Percentiles rank a stretch among this genome's conserved stretches.
Evolutionary conservation across 2,329 filamentous ascomycete genomes (phyloP).

Genomic region (Pseudogymnoascus sp.): DNA sequence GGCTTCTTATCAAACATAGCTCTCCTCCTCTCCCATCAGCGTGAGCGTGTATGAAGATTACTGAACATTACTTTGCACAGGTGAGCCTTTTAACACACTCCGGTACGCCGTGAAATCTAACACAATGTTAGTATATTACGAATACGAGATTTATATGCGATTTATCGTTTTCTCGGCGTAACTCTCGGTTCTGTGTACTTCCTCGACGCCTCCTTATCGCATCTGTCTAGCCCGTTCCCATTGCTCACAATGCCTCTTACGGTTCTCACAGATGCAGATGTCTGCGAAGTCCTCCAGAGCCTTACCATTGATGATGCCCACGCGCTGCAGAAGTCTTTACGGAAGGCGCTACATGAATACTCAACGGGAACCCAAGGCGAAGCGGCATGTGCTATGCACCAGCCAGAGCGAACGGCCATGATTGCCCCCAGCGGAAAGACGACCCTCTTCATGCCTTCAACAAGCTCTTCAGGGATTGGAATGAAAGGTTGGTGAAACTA

Average conservation of each 20-base stretch:
- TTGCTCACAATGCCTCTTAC: conserved; percentile 46
- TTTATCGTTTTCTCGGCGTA: not conserved
- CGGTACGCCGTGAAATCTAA: not conserved
- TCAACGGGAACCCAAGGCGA: conserved; percentile 45
- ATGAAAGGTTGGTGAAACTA: conserved; percentile 50
- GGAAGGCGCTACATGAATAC: conserved; percentile 52
- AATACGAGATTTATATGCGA: not conserved
- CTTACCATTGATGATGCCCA: conserved; percentile 47
- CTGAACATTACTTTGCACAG: not conserved
- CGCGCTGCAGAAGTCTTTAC: conserved; percentile 42
- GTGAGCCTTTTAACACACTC: not conserved
- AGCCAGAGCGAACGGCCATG: conserved; percentile 46
- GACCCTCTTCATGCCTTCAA: conserved; percentile 70
- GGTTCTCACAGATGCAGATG: conserved; percentile 51
- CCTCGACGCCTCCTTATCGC: not conserved
- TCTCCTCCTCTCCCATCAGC: not conserved
- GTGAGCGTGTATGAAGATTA: not conserved
- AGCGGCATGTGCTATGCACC: conserved; percentile 39
- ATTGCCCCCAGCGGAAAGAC: conserved; percentile 46
- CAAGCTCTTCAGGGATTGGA: conserved; percentile 54
- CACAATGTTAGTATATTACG: not conserved
- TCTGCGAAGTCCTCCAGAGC: conserved; percentile 46
- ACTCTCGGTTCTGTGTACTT: not conserved
- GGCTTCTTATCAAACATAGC: conserved; percentile 4
- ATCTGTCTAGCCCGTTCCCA: not conserved